Conservation (phyloP, 768 basidiomycete species). For the Agrocybe praecox region DNA sequence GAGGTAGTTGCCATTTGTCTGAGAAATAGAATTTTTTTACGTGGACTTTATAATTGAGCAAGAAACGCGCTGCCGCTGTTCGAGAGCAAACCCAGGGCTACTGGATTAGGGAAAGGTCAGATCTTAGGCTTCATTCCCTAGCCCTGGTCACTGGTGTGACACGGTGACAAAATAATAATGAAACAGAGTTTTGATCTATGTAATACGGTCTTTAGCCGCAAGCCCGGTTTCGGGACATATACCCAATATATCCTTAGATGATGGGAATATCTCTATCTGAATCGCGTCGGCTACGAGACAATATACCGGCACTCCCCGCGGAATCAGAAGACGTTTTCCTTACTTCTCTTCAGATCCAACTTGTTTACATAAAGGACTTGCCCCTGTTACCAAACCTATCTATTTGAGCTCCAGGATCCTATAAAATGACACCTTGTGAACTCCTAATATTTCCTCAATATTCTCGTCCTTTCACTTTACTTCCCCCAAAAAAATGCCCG, state of each 20-base stretch:
- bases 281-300: conserved; percentile 23
- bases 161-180: conserved; percentile 10
- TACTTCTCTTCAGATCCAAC: conserved; percentile 7
- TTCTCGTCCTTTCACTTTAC: neutral
- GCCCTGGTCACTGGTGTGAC: conserved; percentile 12
- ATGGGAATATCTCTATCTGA: conserved; percentile 6
- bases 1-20: conserved; percentile 19
- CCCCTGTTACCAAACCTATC: conserved; percentile 17
- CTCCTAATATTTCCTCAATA: neutral
- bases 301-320: conserved; percentile 27
- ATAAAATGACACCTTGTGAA: conserved; percentile 24
- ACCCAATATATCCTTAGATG: conserved; percentile 17
- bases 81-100: conserved; percentile 15
- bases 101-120: too few relatives aligned
- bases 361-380: conserved; percentile 16
- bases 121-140: too few relatives aligned
- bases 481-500: conserved; percentile 47
- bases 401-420: conserved; percentile 1
- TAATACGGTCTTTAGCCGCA: conserved; percentile 14
- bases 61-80: conserved; percentile 15
- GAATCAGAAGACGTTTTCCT: conserved; percentile 23
- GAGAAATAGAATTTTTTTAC: neutral
- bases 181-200: conserved; percentile 21
- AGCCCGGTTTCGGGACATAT: conserved; percentile 11
- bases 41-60: conserved; percentile 15